A percentile compares a stretch with the other conserved stretches of the same genome.
Conservation (phyloP, 371 early-diverging fungal genomes). For the Rhizopus stolonifer region DNA sequence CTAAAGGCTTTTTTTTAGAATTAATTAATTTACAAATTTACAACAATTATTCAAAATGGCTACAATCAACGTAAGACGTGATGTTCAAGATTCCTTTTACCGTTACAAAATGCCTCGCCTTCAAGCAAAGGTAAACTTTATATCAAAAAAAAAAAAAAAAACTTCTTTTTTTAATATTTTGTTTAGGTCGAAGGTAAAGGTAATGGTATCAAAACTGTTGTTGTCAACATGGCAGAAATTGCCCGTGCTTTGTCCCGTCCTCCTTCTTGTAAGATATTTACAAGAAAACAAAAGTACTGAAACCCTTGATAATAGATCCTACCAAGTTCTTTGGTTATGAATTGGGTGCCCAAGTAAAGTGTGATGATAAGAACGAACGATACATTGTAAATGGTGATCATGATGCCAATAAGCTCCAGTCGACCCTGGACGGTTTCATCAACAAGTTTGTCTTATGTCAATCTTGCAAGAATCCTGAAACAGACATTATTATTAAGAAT, state of each 20-base stretch:
- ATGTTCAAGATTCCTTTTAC: conserved; percentile 93
- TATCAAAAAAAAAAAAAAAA: neutral
- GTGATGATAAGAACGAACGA: conserved; percentile 88
- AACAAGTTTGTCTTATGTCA: conserved; percentile 96
- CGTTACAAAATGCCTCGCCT: conserved; percentile 99
- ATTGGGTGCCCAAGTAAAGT: conserved; percentile 94
- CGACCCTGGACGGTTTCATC: conserved; percentile 92
- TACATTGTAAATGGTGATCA: conserved; percentile 98
- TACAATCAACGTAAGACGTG: conserved; percentile 83
- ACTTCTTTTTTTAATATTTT: neutral
- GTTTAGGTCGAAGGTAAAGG: conserved; percentile 95
- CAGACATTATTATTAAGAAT: conserved; percentile 72
- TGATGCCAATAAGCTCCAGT: conserved; percentile 88
- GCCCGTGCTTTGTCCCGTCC: conserved; percentile 92
- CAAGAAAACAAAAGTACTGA: neutral
- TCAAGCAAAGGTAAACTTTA: conserved; percentile 69
- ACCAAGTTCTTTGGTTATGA: conserved; percentile 97
- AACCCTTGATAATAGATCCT: conserved; percentile 53
- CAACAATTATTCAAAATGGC: conserved; percentile 61
- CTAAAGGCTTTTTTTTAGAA: conserved; percentile 6
- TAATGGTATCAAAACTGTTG: conserved; percentile 98
- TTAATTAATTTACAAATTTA: conserved; percentile 8
- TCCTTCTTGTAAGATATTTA: conserved; percentile 66
- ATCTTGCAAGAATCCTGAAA: conserved; percentile 98
- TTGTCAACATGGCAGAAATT: conserved; percentile 97